Base-by-base conservation (phyloP, 192 early-diverging fungal genomes). In the Coemansia sp. region DNA sequence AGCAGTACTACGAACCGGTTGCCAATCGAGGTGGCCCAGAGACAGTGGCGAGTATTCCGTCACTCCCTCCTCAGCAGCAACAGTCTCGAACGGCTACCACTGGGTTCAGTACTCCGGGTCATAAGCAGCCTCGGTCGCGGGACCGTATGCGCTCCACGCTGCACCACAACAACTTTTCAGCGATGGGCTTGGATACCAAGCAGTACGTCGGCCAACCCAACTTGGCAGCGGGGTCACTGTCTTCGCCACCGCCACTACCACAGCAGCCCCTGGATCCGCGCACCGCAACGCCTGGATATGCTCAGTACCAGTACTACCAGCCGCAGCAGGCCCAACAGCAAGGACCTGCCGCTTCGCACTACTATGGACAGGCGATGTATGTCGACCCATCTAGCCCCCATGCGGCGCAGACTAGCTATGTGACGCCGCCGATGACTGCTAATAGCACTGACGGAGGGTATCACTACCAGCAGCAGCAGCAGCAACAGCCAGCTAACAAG, bases 141-240 rank as follows among this genome's bases (percentile, higher is more conserved):
- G 81, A 83, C 58, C 81, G 81, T 9, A 78, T 83, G 81, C 81
- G 81, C 41, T 83, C 81, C 24, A 83, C 81, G 2, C 72, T 83
- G 63, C 76, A 83, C 58, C 72, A 83, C 47, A 76, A 78, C 64
- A 66, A 24, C 64, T 68, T 78, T 47, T 31, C 81, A n/a, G 49
- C 70, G 27, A n/a, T 68, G 44, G 63, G 46, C 10, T 9, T 61
- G 22, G 55, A 76, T 33, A 60, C 33, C 33, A 33, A 55, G 64
- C 74, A 61, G 69, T 58, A 57, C 1, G 27, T 31, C 33, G 27
- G 61, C 49, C 27, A 27, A 47, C 68, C n/a, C 53, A 39, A 38
- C 20, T 60, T 49, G 60, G 65, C 65, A 1, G 49, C 69, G 0
- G 66, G 64, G 8, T 61, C 67, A 1, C 29, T 75, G 62, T 64